These are phyloP conservation scores for Nothophytophthora sp. DNA, from an alignment of 352 stramenopile species.

Conservation along the genomic window DNA sequence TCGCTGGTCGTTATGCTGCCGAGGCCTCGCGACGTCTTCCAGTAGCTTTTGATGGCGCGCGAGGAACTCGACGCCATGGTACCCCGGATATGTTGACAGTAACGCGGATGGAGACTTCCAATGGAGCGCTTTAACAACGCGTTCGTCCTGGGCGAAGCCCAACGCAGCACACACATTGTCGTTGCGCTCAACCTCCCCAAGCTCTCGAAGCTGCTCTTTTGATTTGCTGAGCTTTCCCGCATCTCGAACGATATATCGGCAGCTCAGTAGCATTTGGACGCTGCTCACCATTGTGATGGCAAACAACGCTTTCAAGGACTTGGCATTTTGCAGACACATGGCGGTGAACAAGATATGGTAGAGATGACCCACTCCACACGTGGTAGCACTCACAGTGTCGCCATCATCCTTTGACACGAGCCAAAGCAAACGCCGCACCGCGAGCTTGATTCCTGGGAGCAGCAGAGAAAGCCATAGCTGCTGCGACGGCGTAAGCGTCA, in stretches of 20 bases:
- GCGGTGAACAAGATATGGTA: conserved; percentile 44
- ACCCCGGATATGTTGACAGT: conserved; percentile 10
- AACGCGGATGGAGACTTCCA: conserved; percentile 5
- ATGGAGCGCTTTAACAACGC: conserved; percentile 1
- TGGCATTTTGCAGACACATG: conserved; percentile 39
- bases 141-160: neutral
- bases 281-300: conserved; percentile 25
- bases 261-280: conserved; percentile 26
- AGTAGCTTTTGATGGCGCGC: neutral
- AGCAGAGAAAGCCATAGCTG: conserved; percentile 35
- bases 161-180: conserved; percentile 2
- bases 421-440: conserved; percentile 19
- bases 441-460: conserved; percentile 32
- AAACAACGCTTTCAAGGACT: conserved; percentile 24
- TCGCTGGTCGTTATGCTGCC: neutral
- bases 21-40: neutral
- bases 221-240: neutral
- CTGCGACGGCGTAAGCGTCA: conserved; percentile 9
- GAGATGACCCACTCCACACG: conserved; percentile 21
- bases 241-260: conserved; percentile 7
- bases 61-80: conserved; percentile 2
- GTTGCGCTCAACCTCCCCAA: neutral
- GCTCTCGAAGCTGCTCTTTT: neutral
- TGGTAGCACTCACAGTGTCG: conserved; percentile 24
- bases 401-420: conserved; percentile 14